Percentiles rank a stretch among this genome's conserved stretches.
These are phyloP conservation scores for Protea cynaroides DNA, from an alignment of 164 flowering plant species.

Conservation along the genomic window DNA sequence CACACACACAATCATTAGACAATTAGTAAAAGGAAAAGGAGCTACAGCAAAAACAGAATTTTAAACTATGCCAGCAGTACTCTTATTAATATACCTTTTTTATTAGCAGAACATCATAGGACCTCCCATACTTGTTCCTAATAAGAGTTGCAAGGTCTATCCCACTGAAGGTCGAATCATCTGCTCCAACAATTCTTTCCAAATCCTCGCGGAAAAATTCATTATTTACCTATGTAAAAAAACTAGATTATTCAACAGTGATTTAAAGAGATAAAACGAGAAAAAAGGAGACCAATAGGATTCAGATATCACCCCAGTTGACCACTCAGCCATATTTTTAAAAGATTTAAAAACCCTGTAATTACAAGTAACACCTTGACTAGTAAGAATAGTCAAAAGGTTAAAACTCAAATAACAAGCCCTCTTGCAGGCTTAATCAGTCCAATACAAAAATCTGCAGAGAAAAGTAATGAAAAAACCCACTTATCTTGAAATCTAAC, in stretches of 20 bases:
- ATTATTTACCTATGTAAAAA: slow-evolving; percentile 40
- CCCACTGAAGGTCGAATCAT: slow-evolving; percentile 84
- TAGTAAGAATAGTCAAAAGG: too few relatives aligned
- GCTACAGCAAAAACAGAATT: neutral
- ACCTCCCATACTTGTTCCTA: slow-evolving; percentile 84
- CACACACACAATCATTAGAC: too few relatives aligned
- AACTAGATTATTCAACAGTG: neutral
- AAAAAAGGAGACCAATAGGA: too few relatives aligned
- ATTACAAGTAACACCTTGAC: too few relatives aligned
- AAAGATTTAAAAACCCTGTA: too few relatives aligned
- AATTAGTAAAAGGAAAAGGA: neutral
- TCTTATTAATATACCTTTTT: slow-evolving; percentile 56
- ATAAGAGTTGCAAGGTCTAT: slow-evolving; percentile 90
- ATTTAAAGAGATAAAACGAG: neutral
- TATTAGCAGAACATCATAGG: slow-evolving; percentile 91
- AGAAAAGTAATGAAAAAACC: too few relatives aligned
- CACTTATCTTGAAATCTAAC: too few relatives aligned
- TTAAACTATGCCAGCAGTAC: neutral
- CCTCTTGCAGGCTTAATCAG: too few relatives aligned
- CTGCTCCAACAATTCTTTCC: slow-evolving; percentile 74
- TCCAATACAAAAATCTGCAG: too few relatives aligned
- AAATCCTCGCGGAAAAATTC: slow-evolving; percentile 59
- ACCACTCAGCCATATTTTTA: too few relatives aligned
- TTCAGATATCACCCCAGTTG: too few relatives aligned
- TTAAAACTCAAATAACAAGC: too few relatives aligned